phyloP scores from a whole-genome alignment of 2,329 filamentous ascomycete genomes.

The Colletotrichum australisinense region DNA sequence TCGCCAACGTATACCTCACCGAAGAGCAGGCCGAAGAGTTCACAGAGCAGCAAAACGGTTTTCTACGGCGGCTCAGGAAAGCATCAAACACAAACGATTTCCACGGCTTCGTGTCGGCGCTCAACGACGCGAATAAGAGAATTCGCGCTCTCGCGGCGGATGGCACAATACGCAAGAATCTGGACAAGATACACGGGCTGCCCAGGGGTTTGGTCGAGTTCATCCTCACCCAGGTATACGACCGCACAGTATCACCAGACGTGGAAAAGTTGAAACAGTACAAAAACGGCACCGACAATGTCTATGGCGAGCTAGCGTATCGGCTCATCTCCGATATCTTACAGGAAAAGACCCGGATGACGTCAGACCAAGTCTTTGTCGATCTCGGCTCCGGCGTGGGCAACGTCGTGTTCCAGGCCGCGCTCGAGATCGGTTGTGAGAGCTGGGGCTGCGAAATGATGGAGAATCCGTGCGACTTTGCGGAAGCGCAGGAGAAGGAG shows the following conservation, averaged over 20 bases:
- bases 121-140: slow-evolving; percentile 82
- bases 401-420: slow-evolving; percentile 94
- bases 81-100: slow-evolving; percentile 75
- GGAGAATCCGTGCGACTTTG: slow-evolving; percentile 87
- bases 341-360: slow-evolving; percentile 78
- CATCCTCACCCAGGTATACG: slow-evolving; percentile 89
- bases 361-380: slow-evolving; percentile 87
- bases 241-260: slow-evolving; percentile 89
- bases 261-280: slow-evolving; percentile 88
- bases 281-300: slow-evolving; percentile 89
- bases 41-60: slow-evolving; percentile 77
- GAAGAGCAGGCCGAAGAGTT: slow-evolving; percentile 75
- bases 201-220: slow-evolving; percentile 80
- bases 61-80: slow-evolving; percentile 81
- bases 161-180: slow-evolving; percentile 77
- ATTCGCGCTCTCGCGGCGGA: slow-evolving; percentile 74
- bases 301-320: slow-evolving; percentile 93
- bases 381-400: slow-evolving; percentile 96
- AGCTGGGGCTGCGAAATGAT: slow-evolving; percentile 98
- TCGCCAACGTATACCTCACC: slow-evolving; percentile 82
- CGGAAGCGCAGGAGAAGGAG: slow-evolving; percentile 82
- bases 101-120: slow-evolving; percentile 76
- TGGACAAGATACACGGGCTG: slow-evolving; percentile 76
- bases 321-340: slow-evolving; percentile 88
- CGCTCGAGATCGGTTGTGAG: slow-evolving; percentile 91